A percentile compares a stretch with the other conserved stretches of the same genome.
phyloP scores from a whole-genome alignment of 2,329 filamentous ascomycete species.

The Rhexocercosporidium sp. region DNA sequence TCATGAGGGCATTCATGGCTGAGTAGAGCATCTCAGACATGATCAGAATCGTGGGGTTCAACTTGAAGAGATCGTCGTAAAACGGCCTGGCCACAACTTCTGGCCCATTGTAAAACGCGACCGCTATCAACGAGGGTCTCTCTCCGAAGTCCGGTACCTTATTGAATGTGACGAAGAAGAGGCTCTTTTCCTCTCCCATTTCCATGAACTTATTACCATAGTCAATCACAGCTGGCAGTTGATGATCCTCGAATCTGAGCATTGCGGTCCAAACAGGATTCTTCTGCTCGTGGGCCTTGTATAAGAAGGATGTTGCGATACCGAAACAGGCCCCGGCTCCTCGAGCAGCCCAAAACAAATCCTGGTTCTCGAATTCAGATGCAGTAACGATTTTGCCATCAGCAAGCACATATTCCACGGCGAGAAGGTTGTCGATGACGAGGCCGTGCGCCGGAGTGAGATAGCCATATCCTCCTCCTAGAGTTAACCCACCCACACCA shows the following conservation, averaged over 20 bases:
- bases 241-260: conserved; percentile 23
- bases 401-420: conserved; percentile 30
- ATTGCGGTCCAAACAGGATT: conserved; percentile 29
- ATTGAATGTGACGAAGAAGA: background rate
- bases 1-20: conserved; percentile 43
- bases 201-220: conserved; percentile 24
- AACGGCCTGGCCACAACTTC: conserved; percentile 38
- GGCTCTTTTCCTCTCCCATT: background rate
- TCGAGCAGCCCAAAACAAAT: conserved; percentile 35
- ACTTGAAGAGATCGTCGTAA: conserved; percentile 39
- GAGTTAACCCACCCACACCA: conserved; percentile 29
- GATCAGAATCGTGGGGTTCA: conserved; percentile 38
- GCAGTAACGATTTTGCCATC: conserved; percentile 28
- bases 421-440: conserved; percentile 33
- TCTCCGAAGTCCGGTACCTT: background rate
- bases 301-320: conserved; percentile 7
- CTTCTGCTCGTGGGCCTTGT: conserved; percentile 25
- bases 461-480: conserved; percentile 53
- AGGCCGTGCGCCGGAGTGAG: conserved; percentile 49
- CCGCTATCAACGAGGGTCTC: background rate
- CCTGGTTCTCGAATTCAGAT: conserved; percentile 23
- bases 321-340: conserved; percentile 33
- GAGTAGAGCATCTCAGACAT: conserved; percentile 41
- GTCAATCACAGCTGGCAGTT: conserved; percentile 22
- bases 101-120: conserved; percentile 43